phyloP scores from a whole-genome alignment of 2,329 filamentous ascomycete species.

The Chrysoporthe puriensis region DNA sequence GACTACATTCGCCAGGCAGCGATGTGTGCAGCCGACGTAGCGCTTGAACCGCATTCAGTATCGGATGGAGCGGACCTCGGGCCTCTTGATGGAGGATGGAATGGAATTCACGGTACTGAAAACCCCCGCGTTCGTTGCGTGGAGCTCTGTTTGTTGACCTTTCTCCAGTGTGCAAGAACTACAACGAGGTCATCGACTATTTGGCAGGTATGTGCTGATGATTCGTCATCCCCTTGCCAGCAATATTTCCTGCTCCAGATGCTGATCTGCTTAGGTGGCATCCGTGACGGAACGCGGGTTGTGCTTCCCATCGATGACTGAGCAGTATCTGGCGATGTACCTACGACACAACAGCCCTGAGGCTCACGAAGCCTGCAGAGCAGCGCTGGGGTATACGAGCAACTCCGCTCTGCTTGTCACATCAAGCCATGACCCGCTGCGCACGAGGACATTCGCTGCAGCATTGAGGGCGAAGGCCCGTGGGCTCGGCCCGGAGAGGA shows the following conservation, averaged over 20 bases:
- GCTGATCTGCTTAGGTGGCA: conserved; percentile 20
- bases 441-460: neutral
- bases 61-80: conserved; percentile 33
- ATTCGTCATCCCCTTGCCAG: too few relatives aligned
- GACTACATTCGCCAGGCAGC: conserved; percentile 35
- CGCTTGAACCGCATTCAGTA: conserved; percentile 33
- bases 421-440: neutral
- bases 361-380: neutral
- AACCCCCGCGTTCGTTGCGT: too few relatives aligned
- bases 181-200: conserved; percentile 32
- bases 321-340: neutral
- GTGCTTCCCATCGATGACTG: conserved; percentile 28
- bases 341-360: neutral
- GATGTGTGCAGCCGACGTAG: conserved; percentile 34
- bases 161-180: conserved; percentile 34
- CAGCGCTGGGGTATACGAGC: neutral
- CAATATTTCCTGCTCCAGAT: neutral
- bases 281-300: conserved; percentile 23
- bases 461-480: neutral
- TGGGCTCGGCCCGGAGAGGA: neutral
- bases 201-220: conserved; percentile 31
- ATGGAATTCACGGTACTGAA: conserved; percentile 32
- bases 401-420: neutral
- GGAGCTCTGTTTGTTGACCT: neutral
- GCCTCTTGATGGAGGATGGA: conserved; percentile 33